Evolutionary conservation across 257 asterid species (phyloP).

Genomic region (Lantana camara): DNA sequence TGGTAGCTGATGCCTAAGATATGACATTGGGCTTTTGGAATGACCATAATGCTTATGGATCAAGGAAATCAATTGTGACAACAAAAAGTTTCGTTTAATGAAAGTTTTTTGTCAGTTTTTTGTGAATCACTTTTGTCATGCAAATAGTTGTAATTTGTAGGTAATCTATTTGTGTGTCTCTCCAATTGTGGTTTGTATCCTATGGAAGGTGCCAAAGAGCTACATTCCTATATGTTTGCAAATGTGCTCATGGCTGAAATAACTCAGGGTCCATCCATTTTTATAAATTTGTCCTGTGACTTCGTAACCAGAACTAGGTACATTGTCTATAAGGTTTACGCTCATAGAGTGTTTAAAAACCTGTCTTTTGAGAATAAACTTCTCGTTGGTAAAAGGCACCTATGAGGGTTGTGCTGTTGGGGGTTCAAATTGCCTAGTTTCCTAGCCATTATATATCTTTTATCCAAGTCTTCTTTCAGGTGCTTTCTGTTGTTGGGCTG

Average conservation of each 20-base stretch:
- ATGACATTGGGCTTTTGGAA: background rate
- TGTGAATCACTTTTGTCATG: background rate
- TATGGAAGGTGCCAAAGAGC: background rate
- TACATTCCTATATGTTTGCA: background rate
- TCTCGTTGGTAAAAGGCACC: background rate
- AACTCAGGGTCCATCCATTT: background rate
- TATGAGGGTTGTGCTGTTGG: background rate
- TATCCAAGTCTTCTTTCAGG: conserved; percentile 55
- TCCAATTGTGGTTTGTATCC: background rate
- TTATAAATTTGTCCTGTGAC: background rate
- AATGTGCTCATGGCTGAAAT: background rate
- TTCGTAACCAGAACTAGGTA: background rate
- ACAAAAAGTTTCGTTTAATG: background rate
- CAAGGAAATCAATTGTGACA: background rate
- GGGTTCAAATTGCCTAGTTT: conserved; percentile 5
- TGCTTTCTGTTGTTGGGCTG: conserved; percentile 92
- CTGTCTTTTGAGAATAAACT: background rate
- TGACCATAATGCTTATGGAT: background rate
- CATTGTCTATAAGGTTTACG: background rate
- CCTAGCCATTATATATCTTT: background rate
- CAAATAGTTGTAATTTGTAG: background rate
- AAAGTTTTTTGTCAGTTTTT: background rate
- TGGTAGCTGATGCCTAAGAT: background rate
- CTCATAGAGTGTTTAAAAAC: background rate
- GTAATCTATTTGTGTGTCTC: background rate